Conservation (phyloP, 164 flowering plant species). For the Macadamia tetraphylla region DNA sequence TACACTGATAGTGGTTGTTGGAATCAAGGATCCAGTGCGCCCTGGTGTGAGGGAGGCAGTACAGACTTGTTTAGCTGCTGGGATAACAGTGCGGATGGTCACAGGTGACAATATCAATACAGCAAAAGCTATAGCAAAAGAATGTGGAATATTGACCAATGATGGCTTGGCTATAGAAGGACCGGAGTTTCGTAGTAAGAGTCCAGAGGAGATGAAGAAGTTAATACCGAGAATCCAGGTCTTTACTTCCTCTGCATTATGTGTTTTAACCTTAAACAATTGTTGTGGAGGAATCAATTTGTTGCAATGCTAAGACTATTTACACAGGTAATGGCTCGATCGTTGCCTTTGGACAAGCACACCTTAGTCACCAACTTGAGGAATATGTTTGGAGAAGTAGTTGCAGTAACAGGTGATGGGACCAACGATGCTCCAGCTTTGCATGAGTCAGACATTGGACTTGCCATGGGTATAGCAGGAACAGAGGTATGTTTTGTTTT, state of each 20-base stretch:
- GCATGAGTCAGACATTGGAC: slow-evolving; percentile 46
- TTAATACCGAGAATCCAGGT: slow-evolving; percentile 29
- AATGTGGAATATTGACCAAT: slow-evolving; percentile 27
- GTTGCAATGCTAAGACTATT: not conserved
- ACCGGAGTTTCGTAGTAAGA: slow-evolving; percentile 20
- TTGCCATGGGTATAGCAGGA: slow-evolving; percentile 49
- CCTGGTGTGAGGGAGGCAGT: slow-evolving; percentile 31
- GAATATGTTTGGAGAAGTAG: slow-evolving; percentile 25
- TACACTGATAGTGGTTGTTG: slow-evolving; percentile 25
- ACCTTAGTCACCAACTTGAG: slow-evolving; percentile 26
- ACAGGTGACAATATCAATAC: slow-evolving; percentile 32
- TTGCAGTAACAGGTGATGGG: slow-evolving; percentile 42
- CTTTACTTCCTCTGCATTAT: not conserved
- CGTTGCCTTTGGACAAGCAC: slow-evolving; percentile 41
- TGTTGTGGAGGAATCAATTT: no score
- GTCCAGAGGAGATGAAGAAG: slow-evolving; percentile 19
- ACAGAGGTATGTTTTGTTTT: slow-evolving; percentile 31
- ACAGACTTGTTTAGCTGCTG: slow-evolving; percentile 26
- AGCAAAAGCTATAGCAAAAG: slow-evolving; percentile 33
- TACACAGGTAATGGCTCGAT: slow-evolving; percentile 41
- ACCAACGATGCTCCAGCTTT: slow-evolving; percentile 44
- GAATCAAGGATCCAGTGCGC: slow-evolving; percentile 30
- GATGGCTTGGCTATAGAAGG: slow-evolving; percentile 28
- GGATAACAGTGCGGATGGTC: slow-evolving; percentile 30
- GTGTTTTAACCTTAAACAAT: not conserved